Evolutionary conservation across 2,329 filamentous ascomycete genomes (phyloP).

Genomic region (Dryadomyces quercivorus): DNA sequence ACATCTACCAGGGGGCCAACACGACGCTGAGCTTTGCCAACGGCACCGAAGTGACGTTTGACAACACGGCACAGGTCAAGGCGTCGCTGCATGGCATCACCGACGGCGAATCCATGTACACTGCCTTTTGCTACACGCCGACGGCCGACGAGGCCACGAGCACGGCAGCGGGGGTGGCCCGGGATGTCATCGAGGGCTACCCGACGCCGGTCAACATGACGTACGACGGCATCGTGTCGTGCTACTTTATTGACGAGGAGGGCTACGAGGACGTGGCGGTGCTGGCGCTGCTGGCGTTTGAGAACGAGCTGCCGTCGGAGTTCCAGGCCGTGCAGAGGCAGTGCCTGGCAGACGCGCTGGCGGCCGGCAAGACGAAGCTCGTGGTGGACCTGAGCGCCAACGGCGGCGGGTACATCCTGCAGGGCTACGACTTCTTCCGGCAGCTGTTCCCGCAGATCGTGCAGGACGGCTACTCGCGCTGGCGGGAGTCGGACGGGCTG

Average conservation of each 20-base stretch:
- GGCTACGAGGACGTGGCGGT: slow-evolving; percentile 22
- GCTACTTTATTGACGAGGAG: slow-evolving; percentile 21
- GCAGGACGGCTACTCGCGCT: slow-evolving; percentile 25
- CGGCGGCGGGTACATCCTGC: slow-evolving; percentile 43
- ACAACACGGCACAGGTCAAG: slow-evolving; percentile 21
- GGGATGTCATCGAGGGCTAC: slow-evolving; percentile 11
- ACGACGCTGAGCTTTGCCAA: slow-evolving; percentile 25
- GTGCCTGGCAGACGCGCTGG: slow-evolving; percentile 23
- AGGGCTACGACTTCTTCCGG: slow-evolving; percentile 52
- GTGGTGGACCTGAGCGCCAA: slow-evolving; percentile 48
- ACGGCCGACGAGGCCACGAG: slow-evolving; percentile 1
- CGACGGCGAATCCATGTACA: slow-evolving; percentile 21
- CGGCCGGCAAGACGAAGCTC: slow-evolving; percentile 44
- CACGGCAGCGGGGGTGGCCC: not conserved
- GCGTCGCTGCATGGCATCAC: slow-evolving; percentile 17
- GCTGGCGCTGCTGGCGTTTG: slow-evolving; percentile 17
- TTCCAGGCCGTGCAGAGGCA: slow-evolving; percentile 23
- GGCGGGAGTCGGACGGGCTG: slow-evolving; percentile 24
- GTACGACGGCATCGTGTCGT: slow-evolving; percentile 18
- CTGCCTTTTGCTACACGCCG: slow-evolving; percentile 19
- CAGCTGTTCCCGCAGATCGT: slow-evolving; percentile 33
- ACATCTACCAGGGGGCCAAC: slow-evolving; percentile 19
- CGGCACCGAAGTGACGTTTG: slow-evolving; percentile 18
- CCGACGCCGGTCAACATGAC: slow-evolving; percentile 19
- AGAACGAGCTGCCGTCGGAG: slow-evolving; percentile 13